These are phyloP conservation scores for Alloascoidea africana DNA, from an alignment of 805 yeast genomes.

Conservation along the genomic window DNA sequence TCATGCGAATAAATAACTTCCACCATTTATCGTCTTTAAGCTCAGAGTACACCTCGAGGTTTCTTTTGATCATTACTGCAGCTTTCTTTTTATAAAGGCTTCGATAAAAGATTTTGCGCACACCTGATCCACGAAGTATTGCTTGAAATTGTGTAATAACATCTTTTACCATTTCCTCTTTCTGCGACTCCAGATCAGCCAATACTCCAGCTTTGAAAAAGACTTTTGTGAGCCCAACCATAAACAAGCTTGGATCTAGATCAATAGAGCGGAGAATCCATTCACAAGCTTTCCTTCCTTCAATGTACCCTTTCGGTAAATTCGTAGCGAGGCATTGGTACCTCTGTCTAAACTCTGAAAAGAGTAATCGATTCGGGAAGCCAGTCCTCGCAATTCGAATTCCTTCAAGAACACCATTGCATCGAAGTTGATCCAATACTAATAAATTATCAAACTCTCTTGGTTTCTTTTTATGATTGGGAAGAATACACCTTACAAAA, in stretches of 20 bases:
- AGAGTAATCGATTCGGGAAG: constrained; percentile 82
- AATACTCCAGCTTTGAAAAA: constrained; percentile 67
- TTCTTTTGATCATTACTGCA: constrained; percentile 47
- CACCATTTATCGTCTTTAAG: constrained; percentile 55
- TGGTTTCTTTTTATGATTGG: constrained; percentile 65
- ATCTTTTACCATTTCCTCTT: constrained; percentile 46
- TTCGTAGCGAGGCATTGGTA: constrained; percentile 57
- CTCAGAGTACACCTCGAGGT: constrained; percentile 36
- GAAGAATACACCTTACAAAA: constrained; percentile 90
- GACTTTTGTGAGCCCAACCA: constrained; percentile 57
- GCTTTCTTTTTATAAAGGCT: constrained; percentile 53
- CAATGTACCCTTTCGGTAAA: constrained; percentile 22
- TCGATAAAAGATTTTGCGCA: constrained; percentile 31
- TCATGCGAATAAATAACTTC: constrained; percentile 48
- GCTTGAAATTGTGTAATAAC: constrained; percentile 52
- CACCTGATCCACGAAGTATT: constrained; percentile 42
- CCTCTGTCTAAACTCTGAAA: constrained; percentile 62
- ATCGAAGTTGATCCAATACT: constrained; percentile 79
- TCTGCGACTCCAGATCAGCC: constrained; percentile 61
- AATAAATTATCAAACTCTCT: constrained; percentile 56
- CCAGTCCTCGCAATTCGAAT: constrained; percentile 95
- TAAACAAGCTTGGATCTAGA: constrained; percentile 43
- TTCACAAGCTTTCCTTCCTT: constrained; percentile 55
- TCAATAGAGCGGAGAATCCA: constrained; percentile 43
- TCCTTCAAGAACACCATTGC: constrained; percentile 97